A percentile compares a stretch with the other conserved stretches of the same genome.
Evolutionary conservation across 495 filamentous ascomycete species (phyloP).

Genomic region (Aspergillus steynii): DNA sequence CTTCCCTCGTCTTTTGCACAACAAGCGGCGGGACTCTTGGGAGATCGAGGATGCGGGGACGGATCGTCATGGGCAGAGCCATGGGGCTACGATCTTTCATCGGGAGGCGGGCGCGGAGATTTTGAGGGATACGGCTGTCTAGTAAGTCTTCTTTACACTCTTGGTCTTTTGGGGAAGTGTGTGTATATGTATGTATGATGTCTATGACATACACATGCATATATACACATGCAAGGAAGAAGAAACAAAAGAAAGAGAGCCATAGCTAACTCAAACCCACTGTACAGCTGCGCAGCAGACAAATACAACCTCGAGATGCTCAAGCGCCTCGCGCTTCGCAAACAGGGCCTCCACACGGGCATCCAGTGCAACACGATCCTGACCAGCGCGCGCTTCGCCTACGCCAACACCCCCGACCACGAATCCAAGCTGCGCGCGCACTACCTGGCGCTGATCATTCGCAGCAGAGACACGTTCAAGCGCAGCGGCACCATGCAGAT

Average conservation of each 20-base stretch:
- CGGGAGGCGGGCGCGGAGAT: conserved; percentile 63
- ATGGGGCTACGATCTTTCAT: conserved; percentile 70
- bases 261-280: not conserved
- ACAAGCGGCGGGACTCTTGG: conserved; percentile 66
- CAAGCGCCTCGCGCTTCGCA: conserved; percentile 78
- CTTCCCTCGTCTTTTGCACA: conserved; percentile 72
- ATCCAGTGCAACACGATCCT: conserved; percentile 85
- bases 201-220: not conserved
- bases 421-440: conserved; percentile 88
- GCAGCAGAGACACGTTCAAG: conserved; percentile 83
- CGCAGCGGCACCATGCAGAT: conserved; percentile 94
- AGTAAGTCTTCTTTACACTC: conserved; percentile 40
- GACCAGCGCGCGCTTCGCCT: conserved; percentile 79
- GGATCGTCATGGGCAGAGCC: conserved; percentile 30
- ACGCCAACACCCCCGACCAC: conserved; percentile 82
- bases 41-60: conserved; percentile 61
- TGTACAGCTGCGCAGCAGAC: conserved; percentile 71
- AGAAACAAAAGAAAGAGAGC: no score
- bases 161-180: not conserved
- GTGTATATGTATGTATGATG: not conserved
- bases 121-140: conserved; percentile 86
- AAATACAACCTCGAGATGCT: conserved; percentile 79
- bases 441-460: conserved; percentile 89
- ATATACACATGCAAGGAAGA: not conserved
- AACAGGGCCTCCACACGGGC: conserved; percentile 80